A percentile compares a stretch with the other conserved stretches of the same genome.
Conservation (phyloP, 495 filamentous ascomycete species). For the Aspergillus carlsbadensis region DNA sequence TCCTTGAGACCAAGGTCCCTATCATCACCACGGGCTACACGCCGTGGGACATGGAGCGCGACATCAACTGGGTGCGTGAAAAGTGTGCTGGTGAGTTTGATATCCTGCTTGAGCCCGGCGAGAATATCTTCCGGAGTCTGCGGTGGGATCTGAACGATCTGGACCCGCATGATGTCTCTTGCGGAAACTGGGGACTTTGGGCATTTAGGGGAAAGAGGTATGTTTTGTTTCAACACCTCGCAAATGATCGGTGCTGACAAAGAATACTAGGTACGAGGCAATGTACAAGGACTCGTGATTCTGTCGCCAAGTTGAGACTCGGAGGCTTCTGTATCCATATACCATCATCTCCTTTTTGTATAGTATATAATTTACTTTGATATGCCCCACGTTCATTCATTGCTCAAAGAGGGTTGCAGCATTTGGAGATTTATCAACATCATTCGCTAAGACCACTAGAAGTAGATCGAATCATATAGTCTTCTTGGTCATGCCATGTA, state of each 20-base stretch:
- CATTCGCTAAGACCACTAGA: too few relatives aligned
- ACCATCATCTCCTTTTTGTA: neutral
- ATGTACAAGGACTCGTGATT: slow-evolving; percentile 25
- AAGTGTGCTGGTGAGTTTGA: slow-evolving; percentile 87
- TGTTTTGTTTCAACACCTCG: too few relatives aligned
- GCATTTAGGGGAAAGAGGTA: slow-evolving; percentile 97
- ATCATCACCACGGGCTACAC: slow-evolving; percentile 95
- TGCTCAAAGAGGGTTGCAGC: too few relatives aligned
- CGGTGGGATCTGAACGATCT: slow-evolving; percentile 96
- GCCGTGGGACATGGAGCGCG: slow-evolving; percentile 87
- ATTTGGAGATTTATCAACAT: too few relatives aligned
- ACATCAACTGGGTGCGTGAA: slow-evolving; percentile 84
- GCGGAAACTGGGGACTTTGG: slow-evolving; percentile 96
- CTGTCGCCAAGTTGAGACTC: neutral
- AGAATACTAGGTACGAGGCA: slow-evolving; percentile 51
- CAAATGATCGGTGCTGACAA: too few relatives aligned
- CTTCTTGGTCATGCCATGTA: too few relatives aligned
- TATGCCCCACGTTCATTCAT: too few relatives aligned
- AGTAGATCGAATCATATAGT: too few relatives aligned
- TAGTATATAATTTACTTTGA: neutral
- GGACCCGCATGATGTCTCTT: slow-evolving; percentile 91
- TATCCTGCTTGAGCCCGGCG: slow-evolving; percentile 83
- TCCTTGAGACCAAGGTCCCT: slow-evolving; percentile 93
- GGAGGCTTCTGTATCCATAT: neutral
- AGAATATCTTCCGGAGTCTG: slow-evolving; percentile 92